Evolutionary conservation across 1,139 yeast genomes (phyloP), one percentile per base, ranked within the genome.

Genomic region (Debaryomyces sp.): DNA sequence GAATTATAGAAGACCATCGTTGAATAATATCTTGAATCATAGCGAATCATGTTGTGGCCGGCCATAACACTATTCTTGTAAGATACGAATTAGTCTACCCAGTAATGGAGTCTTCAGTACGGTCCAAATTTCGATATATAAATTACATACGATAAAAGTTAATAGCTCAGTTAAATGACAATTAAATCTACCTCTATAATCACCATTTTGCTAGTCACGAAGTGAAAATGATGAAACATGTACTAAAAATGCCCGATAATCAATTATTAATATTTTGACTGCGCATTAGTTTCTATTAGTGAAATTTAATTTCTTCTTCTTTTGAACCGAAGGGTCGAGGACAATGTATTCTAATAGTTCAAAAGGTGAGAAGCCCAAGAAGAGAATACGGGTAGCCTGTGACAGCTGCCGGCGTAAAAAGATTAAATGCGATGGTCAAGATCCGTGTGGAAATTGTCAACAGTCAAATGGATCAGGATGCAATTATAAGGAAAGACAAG

Each of bases 391-490:
- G 6, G 42, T 69, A 47, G 86, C 86, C 1, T 82, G 86, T 58
- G 84, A 80, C 51, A 67, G 68, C 5, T 81, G 84, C 55, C 68
- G 84, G 4, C 52, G 63, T 21, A 78, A 77, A 58, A 80, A 80
- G 57, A 69, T 79, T 46, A 78, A 76, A 54, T 80, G 85, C 57
- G 71, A 77, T 56, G 84, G 84, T 0, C 60, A 62, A 2, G 56
- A 52, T n/a, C 80, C 81, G 2, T 79, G 85, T 55, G 49, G 55
- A 7, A 75, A 76, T 48, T 80, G 85, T 58, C 50, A 50, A 13
- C 63, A 57, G 18, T 52, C 59, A 5, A 64, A 59, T 22, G 62
- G 60, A 18, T 30, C 57, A 1, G 47, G 54, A 5, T 72, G 77
- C 53, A 60, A 58, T 38, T 72, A 70, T 47, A 62, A 61, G 21